These are phyloP conservation scores for Globisporangium barbulae DNA, from an alignment of 352 stramenopile species.

Conservation along the genomic window DNA sequence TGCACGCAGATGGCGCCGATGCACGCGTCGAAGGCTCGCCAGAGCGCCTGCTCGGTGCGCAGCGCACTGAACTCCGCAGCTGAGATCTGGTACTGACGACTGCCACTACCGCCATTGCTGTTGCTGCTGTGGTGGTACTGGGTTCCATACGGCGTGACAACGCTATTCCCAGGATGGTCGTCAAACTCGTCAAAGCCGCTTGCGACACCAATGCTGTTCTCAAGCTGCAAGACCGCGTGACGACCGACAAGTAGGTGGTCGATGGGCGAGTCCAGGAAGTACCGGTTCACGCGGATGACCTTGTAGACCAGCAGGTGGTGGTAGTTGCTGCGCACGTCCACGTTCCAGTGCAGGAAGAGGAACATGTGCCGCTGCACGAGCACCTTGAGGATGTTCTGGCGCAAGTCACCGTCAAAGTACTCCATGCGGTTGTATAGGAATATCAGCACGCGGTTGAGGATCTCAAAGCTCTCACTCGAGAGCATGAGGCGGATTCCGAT, in stretches of 20 bases:
- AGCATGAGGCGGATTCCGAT: constrained; percentile 68
- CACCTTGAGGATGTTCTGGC: constrained; percentile 60
- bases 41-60: constrained; percentile 62
- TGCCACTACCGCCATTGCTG: constrained; percentile 8
- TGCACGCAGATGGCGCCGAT: constrained; percentile 56
- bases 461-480: constrained; percentile 69
- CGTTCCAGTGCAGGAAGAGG: constrained; percentile 78
- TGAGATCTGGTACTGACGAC: constrained; percentile 23
- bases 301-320: constrained; percentile 77
- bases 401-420: constrained; percentile 66
- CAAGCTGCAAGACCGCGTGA: constrained; percentile 38
- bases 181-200: constrained; percentile 32
- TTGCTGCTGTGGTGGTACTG: constrained; percentile 6
- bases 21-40: constrained; percentile 73
- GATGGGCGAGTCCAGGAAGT: constrained; percentile 58
- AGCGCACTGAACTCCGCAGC: constrained; percentile 44
- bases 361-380: constrained; percentile 76
- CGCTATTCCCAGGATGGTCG: constrained; percentile 11
- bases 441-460: constrained; percentile 52
- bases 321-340: constrained; percentile 63
- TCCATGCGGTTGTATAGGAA: constrained; percentile 79
- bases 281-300: constrained; percentile 52
- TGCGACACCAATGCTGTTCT: constrained; percentile 21
- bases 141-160: constrained; percentile 6
- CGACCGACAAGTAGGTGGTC: constrained; percentile 65